Percentiles rank a stretch among this genome's conserved stretches.
Evolutionary conservation across 805 yeast species (phyloP).

Genomic region (Myxozyma udenii): DNA sequence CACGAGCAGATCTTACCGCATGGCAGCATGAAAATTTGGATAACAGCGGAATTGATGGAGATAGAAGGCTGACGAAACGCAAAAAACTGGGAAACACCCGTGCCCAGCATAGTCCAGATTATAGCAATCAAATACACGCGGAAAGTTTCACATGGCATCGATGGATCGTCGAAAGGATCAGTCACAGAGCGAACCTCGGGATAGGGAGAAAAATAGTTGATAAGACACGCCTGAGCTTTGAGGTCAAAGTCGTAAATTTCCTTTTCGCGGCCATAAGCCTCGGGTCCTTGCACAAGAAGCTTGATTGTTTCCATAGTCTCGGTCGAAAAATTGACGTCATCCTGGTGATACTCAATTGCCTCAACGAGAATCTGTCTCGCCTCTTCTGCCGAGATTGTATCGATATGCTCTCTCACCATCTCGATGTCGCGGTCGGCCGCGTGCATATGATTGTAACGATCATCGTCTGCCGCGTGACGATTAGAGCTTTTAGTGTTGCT

Average conservation of each 20-base stretch:
- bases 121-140: conserved; percentile 51
- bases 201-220: conserved; percentile 43
- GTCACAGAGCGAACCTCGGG: conserved; percentile 66
- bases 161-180: conserved; percentile 55
- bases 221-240: conserved; percentile 14
- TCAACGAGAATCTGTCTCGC: conserved; percentile 42
- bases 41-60: conserved; percentile 50
- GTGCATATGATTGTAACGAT: no score
- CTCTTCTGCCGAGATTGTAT: conserved; percentile 38
- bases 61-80: conserved; percentile 56
- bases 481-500: no score
- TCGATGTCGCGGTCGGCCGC: conserved; percentile 26
- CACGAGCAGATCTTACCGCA: conserved; percentile 49
- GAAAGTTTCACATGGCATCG: conserved; percentile 50
- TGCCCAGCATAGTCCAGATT: conserved; percentile 32
- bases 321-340: conserved; percentile 47
- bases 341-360: conserved; percentile 41
- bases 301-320: conserved; percentile 40
- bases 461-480: no score
- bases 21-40: conserved; percentile 61
- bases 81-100: conserved; percentile 44
- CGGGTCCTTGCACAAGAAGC: conserved; percentile 9
- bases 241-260: conserved; percentile 16
- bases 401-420: conserved; percentile 45
- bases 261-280: conserved; percentile 9